Evolutionary conservation across 257 asterid species (phyloP), one percentile per base, ranked within the genome.

Genomic region (Primulina tabacum): DNA sequence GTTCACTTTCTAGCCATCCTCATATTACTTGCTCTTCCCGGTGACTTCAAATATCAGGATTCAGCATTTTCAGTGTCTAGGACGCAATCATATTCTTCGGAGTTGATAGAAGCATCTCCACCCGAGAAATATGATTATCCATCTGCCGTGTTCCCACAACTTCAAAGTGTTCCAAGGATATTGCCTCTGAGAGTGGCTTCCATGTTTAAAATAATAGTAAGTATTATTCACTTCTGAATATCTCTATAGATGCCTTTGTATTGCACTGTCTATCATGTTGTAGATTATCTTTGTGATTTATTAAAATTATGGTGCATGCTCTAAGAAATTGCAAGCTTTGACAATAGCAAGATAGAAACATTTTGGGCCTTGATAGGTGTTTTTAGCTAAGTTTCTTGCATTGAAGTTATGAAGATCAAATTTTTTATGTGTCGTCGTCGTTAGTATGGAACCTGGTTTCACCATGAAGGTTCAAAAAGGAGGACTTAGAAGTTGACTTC

Each of bases 151-250:
- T 88, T 94, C 82, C 99, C 96, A 17, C 97, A 89, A 78, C 87
- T 94, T 65, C 83, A 80, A 75, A 82, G 71, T 74, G 82, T 78
- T 79, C 92, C 97, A 56, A 86, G 89, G 83, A 72, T 75, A 65
- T 82, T 94, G 74, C 97, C 95, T 60, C 65, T 77, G 71, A 83
- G 99, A 71, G 88, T 94, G 71, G 95, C 97, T 75, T 88, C 97
- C 75, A 85, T 94, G 97, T 89, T 82, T 71, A 94, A 86, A 81
- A 84, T 91, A 82, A 81, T 94, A 79, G 99, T 91, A 82, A 79
- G 97, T 78, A 67, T 61, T 73, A 37, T 58, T 70, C 52, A 21
- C 63, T 78, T 32, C 75, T 75, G 78, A 43, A 69, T 28, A 8
- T 43, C 55, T 62, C 50, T 73, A 40, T 33, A 16, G 40, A 70